phyloP scores from a whole-genome alignment of 2,329 filamentous ascomycete genomes.

The Herpotrichia juniperi region DNA sequence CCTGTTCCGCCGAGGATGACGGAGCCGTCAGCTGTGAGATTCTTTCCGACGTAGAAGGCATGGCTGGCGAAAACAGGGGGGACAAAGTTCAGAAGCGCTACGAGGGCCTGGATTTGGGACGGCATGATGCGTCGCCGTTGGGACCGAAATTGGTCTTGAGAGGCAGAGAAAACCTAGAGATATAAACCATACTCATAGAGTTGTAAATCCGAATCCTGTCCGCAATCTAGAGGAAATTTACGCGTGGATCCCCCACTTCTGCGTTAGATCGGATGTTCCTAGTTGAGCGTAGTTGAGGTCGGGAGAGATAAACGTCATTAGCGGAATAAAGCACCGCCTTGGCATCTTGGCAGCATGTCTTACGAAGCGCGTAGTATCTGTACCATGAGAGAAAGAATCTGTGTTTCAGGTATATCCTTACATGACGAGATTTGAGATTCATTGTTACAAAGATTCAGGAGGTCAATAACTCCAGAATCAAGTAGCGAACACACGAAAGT shows the following conservation, averaged over 20 bases:
- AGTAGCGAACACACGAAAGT: too few relatives aligned
- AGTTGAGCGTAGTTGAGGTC: neutral
- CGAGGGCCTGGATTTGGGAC: neutral
- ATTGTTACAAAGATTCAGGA: too few relatives aligned
- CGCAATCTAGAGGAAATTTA: neutral
- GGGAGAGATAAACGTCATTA: too few relatives aligned
- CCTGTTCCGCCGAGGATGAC: slow-evolving; percentile 55
- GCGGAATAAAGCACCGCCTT: too few relatives aligned
- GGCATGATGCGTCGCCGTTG: neutral
- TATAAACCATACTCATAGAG: neutral
- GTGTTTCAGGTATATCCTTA: too few relatives aligned
- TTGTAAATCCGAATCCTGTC: neutral
- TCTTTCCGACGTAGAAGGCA: slow-evolving; percentile 56
- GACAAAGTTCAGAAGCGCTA: neutral
- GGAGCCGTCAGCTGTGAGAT: slow-evolving; percentile 50
- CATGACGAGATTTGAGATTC: too few relatives aligned
- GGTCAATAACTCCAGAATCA: too few relatives aligned
- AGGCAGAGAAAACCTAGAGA: too few relatives aligned
- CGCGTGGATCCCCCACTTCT: neutral
- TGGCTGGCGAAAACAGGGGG: slow-evolving; percentile 47
- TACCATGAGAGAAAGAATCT: too few relatives aligned
- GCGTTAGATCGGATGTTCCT: neutral
- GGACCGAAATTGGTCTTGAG: neutral
- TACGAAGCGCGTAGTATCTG: too few relatives aligned
- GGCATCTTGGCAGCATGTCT: too few relatives aligned